These are phyloP conservation scores for Cordia subcordata DNA, from an alignment of 257 asterid species.

Conservation along the genomic window DNA sequence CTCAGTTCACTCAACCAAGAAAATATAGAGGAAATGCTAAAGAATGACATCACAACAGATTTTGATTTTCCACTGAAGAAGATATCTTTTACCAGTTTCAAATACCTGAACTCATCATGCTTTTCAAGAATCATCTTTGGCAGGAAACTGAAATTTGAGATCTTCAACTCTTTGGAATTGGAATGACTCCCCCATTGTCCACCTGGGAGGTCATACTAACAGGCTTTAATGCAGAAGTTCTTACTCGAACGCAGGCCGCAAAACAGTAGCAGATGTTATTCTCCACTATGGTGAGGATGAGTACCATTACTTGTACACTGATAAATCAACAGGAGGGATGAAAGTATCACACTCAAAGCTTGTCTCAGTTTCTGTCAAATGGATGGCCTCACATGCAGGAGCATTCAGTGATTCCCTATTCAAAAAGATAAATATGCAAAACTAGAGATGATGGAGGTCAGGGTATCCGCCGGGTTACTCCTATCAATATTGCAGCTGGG, in stretches of 20 bases:
- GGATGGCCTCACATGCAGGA: conserved; percentile 73
- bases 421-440: no score
- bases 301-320: conserved; percentile 66
- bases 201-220: conserved; percentile 11
- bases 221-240: conserved; percentile 13
- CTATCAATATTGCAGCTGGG: no score
- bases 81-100: conserved; percentile 60
- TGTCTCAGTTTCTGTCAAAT: conserved; percentile 57
- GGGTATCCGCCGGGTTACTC: no score
- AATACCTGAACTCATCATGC: conserved; percentile 65
- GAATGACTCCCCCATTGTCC: conserved; percentile 17
- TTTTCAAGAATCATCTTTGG: conserved; percentile 52
- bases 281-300: conserved; percentile 52
- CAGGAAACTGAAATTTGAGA: conserved; percentile 48
- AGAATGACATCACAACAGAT: no score
- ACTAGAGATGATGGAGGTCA: no score
- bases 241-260: conserved; percentile 50
- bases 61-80: conserved; percentile 53
- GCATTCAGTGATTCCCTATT: conserved; percentile 67
- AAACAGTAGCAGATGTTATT: conserved; percentile 46
- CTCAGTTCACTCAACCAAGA: no score
- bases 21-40: no score
- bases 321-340: conserved; percentile 58
- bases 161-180: conserved; percentile 23
- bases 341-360: conserved; percentile 56